These are phyloP conservation scores for Podospora tetraspora DNA, from an alignment of 495 filamentous ascomycete genomes.

Conservation along the genomic window DNA sequence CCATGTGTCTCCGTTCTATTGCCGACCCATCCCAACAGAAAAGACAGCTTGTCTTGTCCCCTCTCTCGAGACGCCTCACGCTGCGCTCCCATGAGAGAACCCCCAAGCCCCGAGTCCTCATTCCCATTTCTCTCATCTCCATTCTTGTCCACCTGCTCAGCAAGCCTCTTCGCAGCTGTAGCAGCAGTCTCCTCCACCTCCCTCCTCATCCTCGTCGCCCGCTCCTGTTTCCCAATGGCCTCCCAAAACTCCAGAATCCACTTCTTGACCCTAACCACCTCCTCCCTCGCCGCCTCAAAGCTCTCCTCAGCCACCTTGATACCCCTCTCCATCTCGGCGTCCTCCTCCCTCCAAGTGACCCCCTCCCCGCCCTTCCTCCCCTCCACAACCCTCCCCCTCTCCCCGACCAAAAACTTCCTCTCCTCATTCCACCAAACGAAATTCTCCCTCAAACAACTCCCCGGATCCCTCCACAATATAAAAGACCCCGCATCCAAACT, in stretches of 20 bases:
- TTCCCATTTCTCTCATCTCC: not conserved
- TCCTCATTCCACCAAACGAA: not conserved
- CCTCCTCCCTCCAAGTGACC: not conserved
- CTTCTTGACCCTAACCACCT: not conserved
- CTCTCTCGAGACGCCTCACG: not conserved
- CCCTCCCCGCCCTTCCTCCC: not conserved
- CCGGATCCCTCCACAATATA: not conserved
- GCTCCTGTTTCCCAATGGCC: not conserved
- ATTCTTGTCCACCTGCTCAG: not conserved
- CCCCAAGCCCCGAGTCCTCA: not conserved
- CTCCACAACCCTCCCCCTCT: not conserved
- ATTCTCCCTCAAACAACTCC: not conserved
- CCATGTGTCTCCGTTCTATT: not conserved
- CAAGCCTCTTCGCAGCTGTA: not conserved
- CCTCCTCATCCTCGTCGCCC: not conserved
- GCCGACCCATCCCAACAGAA: not conserved
- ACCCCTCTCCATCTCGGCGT: not conserved
- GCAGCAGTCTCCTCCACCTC: not conserved
- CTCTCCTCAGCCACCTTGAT: not conserved
- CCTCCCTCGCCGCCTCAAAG: not conserved
- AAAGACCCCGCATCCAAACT: not conserved
- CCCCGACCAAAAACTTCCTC: not conserved
- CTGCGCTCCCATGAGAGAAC: not conserved
- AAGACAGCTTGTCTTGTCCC: not conserved
- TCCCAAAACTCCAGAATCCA: not conserved